phyloP scores from a whole-genome alignment of 768 basidiomycete species.

The Boletus reticuloceps region DNA sequence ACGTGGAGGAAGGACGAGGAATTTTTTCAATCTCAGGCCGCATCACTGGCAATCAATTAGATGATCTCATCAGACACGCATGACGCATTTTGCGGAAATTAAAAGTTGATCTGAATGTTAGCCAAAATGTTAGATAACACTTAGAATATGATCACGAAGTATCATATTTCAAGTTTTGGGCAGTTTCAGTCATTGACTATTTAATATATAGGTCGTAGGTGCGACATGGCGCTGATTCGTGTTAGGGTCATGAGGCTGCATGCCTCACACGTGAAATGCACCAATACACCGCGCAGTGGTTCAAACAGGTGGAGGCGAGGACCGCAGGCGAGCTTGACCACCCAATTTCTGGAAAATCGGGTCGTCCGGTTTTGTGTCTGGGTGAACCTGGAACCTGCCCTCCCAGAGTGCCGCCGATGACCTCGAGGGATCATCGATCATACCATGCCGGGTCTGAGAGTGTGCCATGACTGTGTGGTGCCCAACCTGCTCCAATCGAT shows the following conservation, averaged over 20 bases:
- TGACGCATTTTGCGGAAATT: no score
- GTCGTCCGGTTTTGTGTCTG: conserved; percentile 75
- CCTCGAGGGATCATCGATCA: conserved; percentile 77
- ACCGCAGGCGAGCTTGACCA: conserved; percentile 7
- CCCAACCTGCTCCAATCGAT: conserved; percentile 68
- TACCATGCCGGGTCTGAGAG: conserved; percentile 72
- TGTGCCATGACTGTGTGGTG: conserved; percentile 52
- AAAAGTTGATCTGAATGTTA: no score
- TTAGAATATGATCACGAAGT: no score
- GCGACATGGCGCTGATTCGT: conserved; percentile 6
- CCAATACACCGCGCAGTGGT: background rate
- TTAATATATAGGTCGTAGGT: conserved; percentile 12
- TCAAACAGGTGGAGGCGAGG: conserved; percentile 20
- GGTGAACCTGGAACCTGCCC: conserved; percentile 85
- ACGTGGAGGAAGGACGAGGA: no score
- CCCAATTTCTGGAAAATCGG: conserved; percentile 38
- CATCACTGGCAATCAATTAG: no score
- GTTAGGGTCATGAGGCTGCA: no score
- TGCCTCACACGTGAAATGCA: background rate
- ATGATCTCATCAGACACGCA: no score
- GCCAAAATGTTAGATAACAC: no score
- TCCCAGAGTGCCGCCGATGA: conserved; percentile 83
- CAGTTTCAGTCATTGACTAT: background rate
- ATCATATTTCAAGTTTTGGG: no score
- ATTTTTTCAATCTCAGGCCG: no score